Evolutionary conservation across 169 alveolate genomes (phyloP).

Genomic region (Perkinsus olseni): DNA sequence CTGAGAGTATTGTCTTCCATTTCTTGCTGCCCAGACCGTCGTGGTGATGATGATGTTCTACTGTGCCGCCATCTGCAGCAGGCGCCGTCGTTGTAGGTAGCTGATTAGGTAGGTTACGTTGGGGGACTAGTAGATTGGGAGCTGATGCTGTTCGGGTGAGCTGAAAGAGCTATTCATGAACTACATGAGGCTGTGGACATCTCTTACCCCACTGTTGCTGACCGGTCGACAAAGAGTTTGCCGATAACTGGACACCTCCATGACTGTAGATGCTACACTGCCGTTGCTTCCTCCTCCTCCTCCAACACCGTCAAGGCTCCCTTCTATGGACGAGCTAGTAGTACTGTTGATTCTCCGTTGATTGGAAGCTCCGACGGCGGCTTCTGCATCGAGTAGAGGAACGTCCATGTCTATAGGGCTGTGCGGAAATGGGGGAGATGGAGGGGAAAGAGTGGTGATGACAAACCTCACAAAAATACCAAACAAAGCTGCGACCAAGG

Average conservation of each 20-base stretch:
- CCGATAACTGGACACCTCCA: background rate
- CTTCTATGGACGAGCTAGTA: background rate
- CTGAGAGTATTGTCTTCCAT: background rate
- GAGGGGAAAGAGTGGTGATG: no score
- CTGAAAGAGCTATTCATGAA: background rate
- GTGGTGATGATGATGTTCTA: background rate
- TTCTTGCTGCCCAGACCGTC: background rate
- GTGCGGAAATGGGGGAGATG: no score
- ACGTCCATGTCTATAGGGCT: no score
- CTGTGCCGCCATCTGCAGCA: background rate
- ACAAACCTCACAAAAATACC: no score
- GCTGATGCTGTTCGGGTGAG: background rate
- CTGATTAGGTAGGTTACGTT: background rate
- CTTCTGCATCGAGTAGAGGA: no score
- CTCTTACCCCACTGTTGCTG: background rate
- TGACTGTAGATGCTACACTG: background rate
- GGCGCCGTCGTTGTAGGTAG: background rate
- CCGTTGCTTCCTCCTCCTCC: background rate
- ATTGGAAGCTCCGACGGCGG: no score
- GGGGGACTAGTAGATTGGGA: background rate
- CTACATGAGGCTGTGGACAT: background rate
- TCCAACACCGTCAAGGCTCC: background rate
- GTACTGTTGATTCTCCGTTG: no score
- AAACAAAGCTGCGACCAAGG: no score
- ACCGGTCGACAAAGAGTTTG: background rate